Evolutionary conservation across 345 rosid genomes (phyloP).

Genomic region (Arabis hirsuta): DNA sequence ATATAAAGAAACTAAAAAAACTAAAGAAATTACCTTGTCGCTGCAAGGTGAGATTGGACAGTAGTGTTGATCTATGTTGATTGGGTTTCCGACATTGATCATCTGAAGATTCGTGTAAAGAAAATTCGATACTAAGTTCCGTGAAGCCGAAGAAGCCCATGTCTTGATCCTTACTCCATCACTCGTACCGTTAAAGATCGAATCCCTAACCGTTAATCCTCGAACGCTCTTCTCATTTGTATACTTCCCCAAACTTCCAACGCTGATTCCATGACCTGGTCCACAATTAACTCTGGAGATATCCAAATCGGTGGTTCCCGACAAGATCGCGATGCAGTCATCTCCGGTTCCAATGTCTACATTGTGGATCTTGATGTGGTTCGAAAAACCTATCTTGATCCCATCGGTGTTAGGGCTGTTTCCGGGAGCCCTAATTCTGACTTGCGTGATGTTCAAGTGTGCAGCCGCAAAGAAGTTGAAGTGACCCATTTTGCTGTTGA

Average conservation of each 20-base stretch:
- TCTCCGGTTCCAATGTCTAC: slow-evolving; percentile 35
- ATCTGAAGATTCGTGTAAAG: slow-evolving; percentile 34
- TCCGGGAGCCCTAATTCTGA: slow-evolving; percentile 33
- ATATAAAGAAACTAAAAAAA: background rate
- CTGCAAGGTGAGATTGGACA: slow-evolving; percentile 35
- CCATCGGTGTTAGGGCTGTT: slow-evolving; percentile 47
- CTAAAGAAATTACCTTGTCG: slow-evolving; percentile 13
- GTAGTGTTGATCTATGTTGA: slow-evolving; percentile 43
- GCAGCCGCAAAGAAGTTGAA: slow-evolving; percentile 32
- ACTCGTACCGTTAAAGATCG: slow-evolving; percentile 31
- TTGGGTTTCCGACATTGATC: slow-evolving; percentile 40
- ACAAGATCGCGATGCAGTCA: slow-evolving; percentile 39
- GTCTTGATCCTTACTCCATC: slow-evolving; percentile 45
- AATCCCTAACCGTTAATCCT: slow-evolving; percentile 29
- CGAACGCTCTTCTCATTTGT: slow-evolving; percentile 34
- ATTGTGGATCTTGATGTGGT: slow-evolving; percentile 13
- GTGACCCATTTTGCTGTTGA: slow-evolving; percentile 46
- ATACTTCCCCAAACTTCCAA: slow-evolving; percentile 41
- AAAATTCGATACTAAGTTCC: slow-evolving; percentile 20
- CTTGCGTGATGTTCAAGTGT: background rate
- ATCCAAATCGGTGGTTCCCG: slow-evolving; percentile 28
- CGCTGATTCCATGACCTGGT: slow-evolving; percentile 43
- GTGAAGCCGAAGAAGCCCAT: slow-evolving; percentile 14
- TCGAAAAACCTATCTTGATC: slow-evolving; percentile 39
- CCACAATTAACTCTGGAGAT: slow-evolving; percentile 31